Percentiles rank a stretch among this genome's conserved stretches.
phyloP scores from a whole-genome alignment of 1,284 basidiomycete genomes.

The Ustilago loliicola region DNA sequence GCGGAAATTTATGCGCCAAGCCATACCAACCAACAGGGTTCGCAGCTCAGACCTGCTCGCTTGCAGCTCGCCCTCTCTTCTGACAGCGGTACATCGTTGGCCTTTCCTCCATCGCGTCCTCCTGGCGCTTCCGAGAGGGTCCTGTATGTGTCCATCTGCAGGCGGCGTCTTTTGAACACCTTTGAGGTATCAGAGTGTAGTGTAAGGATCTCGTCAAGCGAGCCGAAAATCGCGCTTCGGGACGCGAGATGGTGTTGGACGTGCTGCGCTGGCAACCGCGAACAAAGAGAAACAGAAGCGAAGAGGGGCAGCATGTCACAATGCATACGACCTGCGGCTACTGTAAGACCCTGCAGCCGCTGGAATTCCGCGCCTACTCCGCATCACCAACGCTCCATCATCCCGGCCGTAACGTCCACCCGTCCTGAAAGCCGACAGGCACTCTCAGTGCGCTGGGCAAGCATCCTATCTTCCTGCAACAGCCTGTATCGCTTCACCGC shows the following conservation, averaged over 20 bases:
- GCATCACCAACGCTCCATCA: not conserved
- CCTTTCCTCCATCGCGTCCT: not conserved
- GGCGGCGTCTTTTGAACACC: not conserved
- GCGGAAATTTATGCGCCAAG: conserved; percentile 31
- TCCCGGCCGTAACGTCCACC: conserved; percentile 5
- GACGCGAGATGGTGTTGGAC: not conserved
- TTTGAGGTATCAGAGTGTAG: not conserved
- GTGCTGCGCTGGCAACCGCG: conserved; percentile 6
- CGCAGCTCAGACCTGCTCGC: conserved; percentile 12
- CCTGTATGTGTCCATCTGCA: not conserved
- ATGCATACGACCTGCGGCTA: not conserved
- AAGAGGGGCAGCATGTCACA: conserved; percentile 9
- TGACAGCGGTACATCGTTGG: not conserved
- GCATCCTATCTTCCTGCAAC: conserved; percentile 12
- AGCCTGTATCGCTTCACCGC: conserved; percentile 12
- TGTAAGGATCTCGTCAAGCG: not conserved
- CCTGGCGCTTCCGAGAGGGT: not conserved
- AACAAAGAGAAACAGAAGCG: not conserved
- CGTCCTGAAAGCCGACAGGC: conserved; percentile 10
- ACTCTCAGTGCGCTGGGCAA: conserved; percentile 12
- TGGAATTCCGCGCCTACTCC: conserved; percentile 4
- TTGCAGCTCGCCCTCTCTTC: not conserved
- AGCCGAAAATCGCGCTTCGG: not conserved
- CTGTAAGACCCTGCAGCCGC: not conserved
- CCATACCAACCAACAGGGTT: conserved; percentile 16